Base-by-base conservation (phyloP, 352 stramenopile genomes). In the Aphanomyces stellatus region DNA sequence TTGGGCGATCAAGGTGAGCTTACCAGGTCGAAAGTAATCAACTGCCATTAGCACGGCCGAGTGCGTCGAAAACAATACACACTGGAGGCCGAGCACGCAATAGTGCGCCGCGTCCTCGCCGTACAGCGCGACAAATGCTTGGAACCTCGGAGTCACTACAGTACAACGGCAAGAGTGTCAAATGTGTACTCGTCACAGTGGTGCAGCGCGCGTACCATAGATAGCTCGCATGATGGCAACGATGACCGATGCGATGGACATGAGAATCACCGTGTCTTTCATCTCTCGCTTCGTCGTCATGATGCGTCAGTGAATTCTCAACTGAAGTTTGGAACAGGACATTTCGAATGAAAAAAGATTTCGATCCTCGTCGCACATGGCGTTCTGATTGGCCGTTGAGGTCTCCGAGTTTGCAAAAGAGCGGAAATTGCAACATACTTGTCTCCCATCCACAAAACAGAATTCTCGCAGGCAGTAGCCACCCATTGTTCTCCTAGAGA, bases 61-160 rank as follows among this genome's bases (percentile, higher is more conserved):
- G n/a, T 57, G 46, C 19, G 46, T 34, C 60, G 40, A 67, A 57
- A 67, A 67, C 25, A 57, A 37, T 19, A 67, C 60, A 57, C 57
- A 67, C 13, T 37, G 4, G 19, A 57, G 34, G 15, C 22, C 43
- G 13, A 57, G 46, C 3, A 8, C n/a, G 31, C 19, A 63, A 22
- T 34, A 35, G 33, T 63, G 13, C 31, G 41, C 27, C 19, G 28
- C 35, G 0, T 31, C 27, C 6, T 25, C 15, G 8, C 55, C 55
- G 19, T 63, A 34, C 19, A 6, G 3, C 8, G 31, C 31, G 22
- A 31, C 27, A 10, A 25, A 35, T 10, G 3, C n/a, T 17, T 43
- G 55, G 1, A 63, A 34, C n/a, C 34, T 51, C 0, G 33, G 19
- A 6, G 55, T 51, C 22, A 28, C 55, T 63, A 33, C 55, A 63